phyloP scores from a whole-genome alignment of 257 asterid genomes.

The Schizonepeta tenuifolia region DNA sequence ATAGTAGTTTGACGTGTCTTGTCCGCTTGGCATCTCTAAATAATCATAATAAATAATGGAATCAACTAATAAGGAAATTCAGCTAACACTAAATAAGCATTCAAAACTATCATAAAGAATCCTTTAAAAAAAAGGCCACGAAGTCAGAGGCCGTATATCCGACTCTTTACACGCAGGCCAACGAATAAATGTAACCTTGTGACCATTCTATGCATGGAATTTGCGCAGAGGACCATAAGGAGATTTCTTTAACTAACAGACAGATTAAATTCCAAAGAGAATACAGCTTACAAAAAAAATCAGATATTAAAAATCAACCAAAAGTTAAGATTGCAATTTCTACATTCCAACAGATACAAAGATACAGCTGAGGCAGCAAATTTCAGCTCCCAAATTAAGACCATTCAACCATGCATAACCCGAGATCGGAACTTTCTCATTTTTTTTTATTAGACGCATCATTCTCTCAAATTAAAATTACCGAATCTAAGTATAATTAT shows the following conservation, averaged over 20 bases:
- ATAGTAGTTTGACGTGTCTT: conserved; percentile 45
- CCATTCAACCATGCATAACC: conserved; percentile 9
- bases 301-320: background rate
- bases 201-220: conserved; percentile 4
- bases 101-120: background rate
- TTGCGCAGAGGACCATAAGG: background rate
- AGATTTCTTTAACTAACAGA: conserved; percentile 5
- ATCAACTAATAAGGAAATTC: background rate
- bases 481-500: background rate
- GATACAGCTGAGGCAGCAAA: background rate
- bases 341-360: background rate
- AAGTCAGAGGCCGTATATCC: background rate
- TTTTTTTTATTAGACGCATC: background rate
- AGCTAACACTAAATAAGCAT: conserved; percentile 9
- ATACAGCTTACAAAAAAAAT: background rate
- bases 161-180: conserved; percentile 13
- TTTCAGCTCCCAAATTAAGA: conserved; percentile 23
- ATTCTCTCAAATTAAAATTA: background rate
- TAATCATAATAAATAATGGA: background rate
- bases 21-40: conserved; percentile 61
- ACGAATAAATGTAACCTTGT: background rate
- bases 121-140: background rate
- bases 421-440: background rate
- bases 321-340: background rate
- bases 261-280: background rate